Base-by-base conservation (phyloP, 805 yeast species). In the Yamadazyma laniorum region DNA sequence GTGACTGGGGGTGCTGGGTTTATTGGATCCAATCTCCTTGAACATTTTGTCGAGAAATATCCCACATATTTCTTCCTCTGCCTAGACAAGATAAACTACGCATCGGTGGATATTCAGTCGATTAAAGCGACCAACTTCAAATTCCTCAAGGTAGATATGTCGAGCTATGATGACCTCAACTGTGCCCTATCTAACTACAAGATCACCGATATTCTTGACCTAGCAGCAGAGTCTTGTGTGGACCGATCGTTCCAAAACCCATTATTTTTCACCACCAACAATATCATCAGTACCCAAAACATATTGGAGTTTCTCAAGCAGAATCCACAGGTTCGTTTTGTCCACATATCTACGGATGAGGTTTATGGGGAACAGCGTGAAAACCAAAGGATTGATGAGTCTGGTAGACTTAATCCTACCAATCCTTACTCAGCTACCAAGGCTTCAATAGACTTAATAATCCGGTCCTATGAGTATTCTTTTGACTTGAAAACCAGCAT, bases 1-100 rank as follows among this genome's bases (percentile, higher is more conserved):
- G 70, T 77, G 4, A 70, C 81, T 6, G 82, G 82, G 5, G 81
- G 80, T 2, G 76, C 77, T 5, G 82, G 82, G 2, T 77, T 77
- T 43, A 69, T 77, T 42, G 82, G 80, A 3, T 70, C 77, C 1
- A 67, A 75, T 59, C 58, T 71, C 32, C 58, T 71, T 11, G 57
- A 65, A 8, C 53, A 56, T 37, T 50, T 71, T 35, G 65, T 66
- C 1, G 18, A 34, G 3, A 41, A 44, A 18, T 52, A 59, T 37
- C 65, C 67, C 1, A 25, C 47, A 5, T 56, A 57, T 42, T 48
- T 47, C 7, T 66, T 77, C 25, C 52, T 67, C 1, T 72, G 79
- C 43, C 51, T 71, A 21, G 82, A 77, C 45, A 64, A 64, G 33
- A 50, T 75, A 14, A 65, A 61, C 33, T 77, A 77, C 53, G 75